Base-by-base conservation (phyloP, 257 asterid species). In the Gynochthodes officinalis region DNA sequence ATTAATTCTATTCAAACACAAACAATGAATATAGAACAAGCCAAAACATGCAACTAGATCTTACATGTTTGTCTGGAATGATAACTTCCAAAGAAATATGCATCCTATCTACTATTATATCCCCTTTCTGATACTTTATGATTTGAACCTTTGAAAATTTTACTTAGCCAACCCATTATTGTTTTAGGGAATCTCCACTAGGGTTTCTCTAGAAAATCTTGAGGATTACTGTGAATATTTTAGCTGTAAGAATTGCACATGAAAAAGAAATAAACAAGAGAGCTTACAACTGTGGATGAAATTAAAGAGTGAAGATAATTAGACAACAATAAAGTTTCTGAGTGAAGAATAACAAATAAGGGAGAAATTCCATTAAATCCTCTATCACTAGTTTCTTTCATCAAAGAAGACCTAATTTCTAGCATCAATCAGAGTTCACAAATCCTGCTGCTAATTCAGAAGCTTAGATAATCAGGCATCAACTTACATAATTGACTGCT, bases 1-100 rank as follows among this genome's bases (percentile, higher is more conserved):
- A 4, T 13, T 40, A 52, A 23, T 39, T 55, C 16, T 18, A 27
- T 19, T 27, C 13, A 69, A 67, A 63, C n/a, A n/a, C 39, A 67
- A 7, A 14, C 19, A 7, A 19, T 1, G 25, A 27, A 11, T 21
- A 27, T 14, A 42, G 30, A 46, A 18, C 2, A 32, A 50, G 35
- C 28, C 30, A 75, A 32, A 76, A 64, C 53, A 70, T 62, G 43
- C n/a, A 72, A 48, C 32, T 72, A 42, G 67, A 63, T 25, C 23
- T 67, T 88, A 93, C 98, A 85, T 74, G 96, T 93, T 82, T 93
- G 98, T n/a, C 87, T 82, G 44, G 93, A 90, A 64, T 84, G 96
- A 49, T 71, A 83, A 72, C 82, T 80, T 74, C 73, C 92, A 32
- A 69, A 77, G 37, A 77, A 64, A 75, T 85, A 81, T 64, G 88